Percentiles rank a stretch among this genome's conserved stretches.
phyloP scores from a whole-genome alignment of 2,329 filamentous ascomycete genomes.

The Pseudogymnoascus sp. region DNA sequence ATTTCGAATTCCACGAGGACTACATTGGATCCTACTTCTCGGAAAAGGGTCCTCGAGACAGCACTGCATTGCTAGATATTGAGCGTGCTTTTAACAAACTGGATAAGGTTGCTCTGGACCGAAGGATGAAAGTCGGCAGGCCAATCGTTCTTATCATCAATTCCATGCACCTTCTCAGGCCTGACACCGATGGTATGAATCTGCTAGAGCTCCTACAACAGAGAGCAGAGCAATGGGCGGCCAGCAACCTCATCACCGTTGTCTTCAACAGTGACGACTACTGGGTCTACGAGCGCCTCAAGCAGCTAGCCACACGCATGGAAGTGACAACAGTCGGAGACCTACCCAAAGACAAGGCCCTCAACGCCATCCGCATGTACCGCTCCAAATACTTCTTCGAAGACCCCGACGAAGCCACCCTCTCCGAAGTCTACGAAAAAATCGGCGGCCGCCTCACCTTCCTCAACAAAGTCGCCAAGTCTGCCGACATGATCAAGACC shows the following conservation, averaged over 20 bases:
- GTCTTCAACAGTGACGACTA: slow-evolving; percentile 97
- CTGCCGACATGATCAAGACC: slow-evolving; percentile 66
- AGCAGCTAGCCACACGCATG: slow-evolving; percentile 88
- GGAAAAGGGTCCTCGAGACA: slow-evolving; percentile 84
- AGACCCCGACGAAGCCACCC: slow-evolving; percentile 40
- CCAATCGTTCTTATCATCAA: slow-evolving; percentile 93
- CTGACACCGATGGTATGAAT: slow-evolving; percentile 89
- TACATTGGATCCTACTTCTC: slow-evolving; percentile 96
- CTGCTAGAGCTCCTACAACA: slow-evolving; percentile 92
- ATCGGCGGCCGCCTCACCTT: slow-evolving; percentile 86
- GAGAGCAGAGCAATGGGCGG: slow-evolving; percentile 92
- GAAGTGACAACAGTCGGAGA: slow-evolving; percentile 83
- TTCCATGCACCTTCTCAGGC: slow-evolving; percentile 80
- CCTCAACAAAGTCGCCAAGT: slow-evolving; percentile 83
- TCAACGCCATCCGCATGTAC: slow-evolving; percentile 69
- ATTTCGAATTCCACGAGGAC: slow-evolving; percentile 96
- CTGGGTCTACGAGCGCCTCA: slow-evolving; percentile 94
- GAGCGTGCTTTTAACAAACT: slow-evolving; percentile 96
- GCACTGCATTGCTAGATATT: slow-evolving; percentile 86
- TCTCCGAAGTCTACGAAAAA: slow-evolving; percentile 74
- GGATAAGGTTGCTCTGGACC: slow-evolving; percentile 81
- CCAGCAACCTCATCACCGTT: slow-evolving; percentile 79
- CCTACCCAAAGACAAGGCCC: slow-evolving; percentile 68
- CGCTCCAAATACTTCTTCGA: slow-evolving; percentile 71
- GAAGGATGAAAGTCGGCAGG: slow-evolving; percentile 48